Evolutionary conservation across 1,139 yeast species (phyloP).

Genomic region (Kodamaea fungicola): DNA sequence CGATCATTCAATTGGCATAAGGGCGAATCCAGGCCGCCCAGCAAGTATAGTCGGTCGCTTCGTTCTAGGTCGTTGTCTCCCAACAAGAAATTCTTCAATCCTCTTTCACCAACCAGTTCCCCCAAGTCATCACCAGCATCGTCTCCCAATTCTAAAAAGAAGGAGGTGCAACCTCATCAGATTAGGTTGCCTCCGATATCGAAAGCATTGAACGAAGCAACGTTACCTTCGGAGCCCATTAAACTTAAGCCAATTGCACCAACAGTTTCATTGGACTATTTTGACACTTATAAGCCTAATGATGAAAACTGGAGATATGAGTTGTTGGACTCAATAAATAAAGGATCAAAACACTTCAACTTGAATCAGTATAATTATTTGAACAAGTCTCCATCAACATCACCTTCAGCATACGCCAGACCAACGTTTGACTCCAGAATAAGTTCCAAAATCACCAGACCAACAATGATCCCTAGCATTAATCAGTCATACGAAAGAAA

Average conservation of each 20-base stretch:
- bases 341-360: constrained; percentile 28
- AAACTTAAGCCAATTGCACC: constrained; percentile 37
- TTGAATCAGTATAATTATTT: constrained; percentile 29
- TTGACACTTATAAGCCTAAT: constrained; percentile 47
- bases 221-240: constrained; percentile 19
- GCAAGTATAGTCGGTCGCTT: constrained; percentile 10
- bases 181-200: constrained; percentile 41
- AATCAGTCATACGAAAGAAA: constrained; percentile 28
- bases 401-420: constrained; percentile 13
- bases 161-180: constrained; percentile 4
- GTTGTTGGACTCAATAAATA: constrained; percentile 35
- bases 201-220: constrained; percentile 30
- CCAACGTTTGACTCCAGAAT: constrained; percentile 44
- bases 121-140: constrained; percentile 24
- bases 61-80: constrained; percentile 39
- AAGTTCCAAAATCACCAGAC: constrained; percentile 30
- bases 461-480: constrained; percentile 26
- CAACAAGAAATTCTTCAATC: constrained; percentile 22
- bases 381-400: constrained; percentile 15
- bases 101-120: constrained; percentile 29
- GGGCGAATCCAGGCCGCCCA: background rate
- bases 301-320: constrained; percentile 49
- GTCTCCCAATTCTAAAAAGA: constrained; percentile 11
- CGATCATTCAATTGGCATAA: constrained; percentile 5
- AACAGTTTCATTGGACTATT: constrained; percentile 45